phyloP scores from a whole-genome alignment of 768 basidiomycete genomes.

The Russula ochroleuca region DNA sequence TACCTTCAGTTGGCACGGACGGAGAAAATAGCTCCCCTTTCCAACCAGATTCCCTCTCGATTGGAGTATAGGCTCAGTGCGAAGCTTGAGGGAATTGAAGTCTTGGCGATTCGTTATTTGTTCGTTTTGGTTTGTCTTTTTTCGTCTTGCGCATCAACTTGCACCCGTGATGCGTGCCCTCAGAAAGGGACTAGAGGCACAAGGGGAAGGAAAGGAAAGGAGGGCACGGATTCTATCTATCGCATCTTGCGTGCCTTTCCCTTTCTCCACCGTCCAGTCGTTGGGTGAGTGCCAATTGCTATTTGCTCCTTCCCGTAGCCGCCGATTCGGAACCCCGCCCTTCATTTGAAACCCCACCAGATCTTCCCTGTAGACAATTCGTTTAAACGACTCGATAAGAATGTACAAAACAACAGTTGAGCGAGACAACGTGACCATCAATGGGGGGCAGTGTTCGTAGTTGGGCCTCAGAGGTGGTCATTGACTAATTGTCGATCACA shows the following conservation, averaged over 20 bases:
- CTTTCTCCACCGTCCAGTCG: neutral
- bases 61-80: neutral
- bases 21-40: neutral
- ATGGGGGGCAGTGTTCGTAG: too few relatives aligned
- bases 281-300: slow-evolving; percentile 13
- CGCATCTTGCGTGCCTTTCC: neutral
- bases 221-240: neutral
- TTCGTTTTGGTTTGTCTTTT: neutral
- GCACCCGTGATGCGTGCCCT: neutral
- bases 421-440: too few relatives aligned
- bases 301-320: slow-evolving; percentile 7
- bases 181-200: neutral
- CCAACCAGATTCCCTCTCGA: neutral
- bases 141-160: neutral
- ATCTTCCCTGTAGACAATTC: neutral
- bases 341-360: neutral
- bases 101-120: neutral
- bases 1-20: neutral
- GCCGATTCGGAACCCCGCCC: neutral
- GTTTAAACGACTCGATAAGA: neutral
- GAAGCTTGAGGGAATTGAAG: neutral
- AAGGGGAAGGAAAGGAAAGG: neutral
- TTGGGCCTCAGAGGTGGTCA: too few relatives aligned
- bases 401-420: neutral
- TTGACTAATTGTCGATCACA: too few relatives aligned